Percentiles rank a stretch among this genome's conserved stretches.
Conservation (phyloP, 2,329 filamentous ascomycete species). For the Sclerotinia nivalis region DNA sequence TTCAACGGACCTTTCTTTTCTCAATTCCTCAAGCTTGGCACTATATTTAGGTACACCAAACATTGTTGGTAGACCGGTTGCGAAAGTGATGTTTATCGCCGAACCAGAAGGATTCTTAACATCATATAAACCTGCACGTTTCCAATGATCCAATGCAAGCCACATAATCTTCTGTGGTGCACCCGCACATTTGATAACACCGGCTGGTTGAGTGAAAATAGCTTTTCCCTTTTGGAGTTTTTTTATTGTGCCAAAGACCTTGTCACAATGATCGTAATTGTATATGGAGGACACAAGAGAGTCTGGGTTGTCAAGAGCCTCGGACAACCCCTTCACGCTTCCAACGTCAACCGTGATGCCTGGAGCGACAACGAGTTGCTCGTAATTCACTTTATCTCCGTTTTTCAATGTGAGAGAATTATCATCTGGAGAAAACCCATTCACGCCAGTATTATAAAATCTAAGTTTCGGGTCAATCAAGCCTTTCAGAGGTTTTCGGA, state of each 20-base stretch:
- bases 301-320: slow-evolving; percentile 52
- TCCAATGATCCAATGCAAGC: slow-evolving; percentile 62
- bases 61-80: slow-evolving; percentile 57
- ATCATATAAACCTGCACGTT: slow-evolving; percentile 53
- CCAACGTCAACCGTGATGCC: slow-evolving; percentile 55
- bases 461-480: slow-evolving; percentile 62
- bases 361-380: slow-evolving; percentile 64
- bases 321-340: slow-evolving; percentile 56
- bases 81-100: slow-evolving; percentile 54
- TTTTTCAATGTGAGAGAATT: slow-evolving; percentile 57
- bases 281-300: slow-evolving; percentile 58
- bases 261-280: slow-evolving; percentile 56
- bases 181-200: slow-evolving; percentile 61
- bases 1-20: slow-evolving; percentile 56
- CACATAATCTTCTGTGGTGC: slow-evolving; percentile 64
- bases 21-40: slow-evolving; percentile 53
- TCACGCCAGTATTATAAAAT: slow-evolving; percentile 57
- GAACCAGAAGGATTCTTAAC: slow-evolving; percentile 44
- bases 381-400: slow-evolving; percentile 59
- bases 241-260: slow-evolving; percentile 52
- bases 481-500: slow-evolving; percentile 52
- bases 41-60: slow-evolving; percentile 63
- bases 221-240: slow-evolving; percentile 52
- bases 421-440: slow-evolving; percentile 54
- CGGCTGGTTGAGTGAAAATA: slow-evolving; percentile 61